Evolutionary conservation across 2,329 filamentous ascomycete species (phyloP).

Genomic region (Monilinia fructigena): DNA sequence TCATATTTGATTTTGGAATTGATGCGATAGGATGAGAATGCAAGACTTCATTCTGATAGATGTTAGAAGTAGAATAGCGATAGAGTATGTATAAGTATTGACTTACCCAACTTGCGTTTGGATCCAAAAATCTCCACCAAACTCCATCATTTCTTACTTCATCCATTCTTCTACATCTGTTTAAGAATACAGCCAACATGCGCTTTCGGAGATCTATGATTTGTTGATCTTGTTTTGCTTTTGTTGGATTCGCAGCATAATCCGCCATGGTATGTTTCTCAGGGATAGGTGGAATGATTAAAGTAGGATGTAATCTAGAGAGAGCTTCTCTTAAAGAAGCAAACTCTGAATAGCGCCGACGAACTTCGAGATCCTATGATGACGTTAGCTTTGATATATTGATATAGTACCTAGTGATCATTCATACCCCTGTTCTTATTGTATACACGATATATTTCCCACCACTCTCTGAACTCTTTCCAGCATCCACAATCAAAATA

Average conservation of each 20-base stretch:
- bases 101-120: slow-evolving; percentile 95
- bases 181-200: slow-evolving; percentile 94
- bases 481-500: slow-evolving; percentile 90
- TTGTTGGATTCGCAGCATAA: slow-evolving; percentile 96
- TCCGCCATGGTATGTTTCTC: slow-evolving; percentile 99
- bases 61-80: slow-evolving; percentile 27
- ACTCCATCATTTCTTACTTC: slow-evolving; percentile 89
- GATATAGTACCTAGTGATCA: not conserved
- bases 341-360: slow-evolving; percentile 94
- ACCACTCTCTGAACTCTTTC: slow-evolving; percentile 89
- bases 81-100: not conserved
- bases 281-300: slow-evolving; percentile 94
- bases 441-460: slow-evolving; percentile 97
- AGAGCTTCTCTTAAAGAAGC: slow-evolving; percentile 85
- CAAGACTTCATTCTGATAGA: slow-evolving; percentile 82
- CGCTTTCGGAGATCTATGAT: slow-evolving; percentile 97
- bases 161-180: slow-evolving; percentile 89
- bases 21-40: slow-evolving; percentile 87
- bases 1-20: slow-evolving; percentile 90
- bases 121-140: slow-evolving; percentile 96
- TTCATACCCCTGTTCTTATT: slow-evolving; percentile 80
- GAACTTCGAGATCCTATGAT: slow-evolving; percentile 83
- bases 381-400: slow-evolving; percentile 27
- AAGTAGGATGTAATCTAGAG: slow-evolving; percentile 86
- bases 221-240: slow-evolving; percentile 93